Percentiles rank a stretch among this genome's conserved stretches.
These are phyloP conservation scores for Fusarium concolor DNA, from an alignment of 2,329 filamentous ascomycete genomes.

Conservation along the genomic window DNA sequence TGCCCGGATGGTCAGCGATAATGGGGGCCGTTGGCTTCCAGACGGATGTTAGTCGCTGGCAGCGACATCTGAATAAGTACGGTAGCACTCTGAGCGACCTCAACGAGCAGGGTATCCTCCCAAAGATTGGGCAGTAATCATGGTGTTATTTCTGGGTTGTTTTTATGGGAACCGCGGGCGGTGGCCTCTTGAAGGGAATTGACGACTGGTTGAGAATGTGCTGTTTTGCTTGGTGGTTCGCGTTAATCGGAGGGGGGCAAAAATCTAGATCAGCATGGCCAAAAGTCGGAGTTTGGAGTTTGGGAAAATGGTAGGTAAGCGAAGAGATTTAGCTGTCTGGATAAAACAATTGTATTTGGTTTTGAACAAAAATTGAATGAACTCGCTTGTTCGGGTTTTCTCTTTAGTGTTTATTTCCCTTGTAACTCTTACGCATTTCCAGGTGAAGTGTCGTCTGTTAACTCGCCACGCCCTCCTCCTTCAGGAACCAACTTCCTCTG, in stretches of 20 bases:
- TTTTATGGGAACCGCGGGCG: not conserved
- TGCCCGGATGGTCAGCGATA: conserved; percentile 35
- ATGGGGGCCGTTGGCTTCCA: conserved; percentile 36
- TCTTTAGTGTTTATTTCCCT: not conserved
- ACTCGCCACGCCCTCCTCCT: conserved; percentile 20
- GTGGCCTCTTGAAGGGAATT: not conserved
- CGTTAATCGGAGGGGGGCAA: not conserved
- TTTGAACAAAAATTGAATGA: not conserved
- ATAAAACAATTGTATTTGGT: conserved; percentile 3
- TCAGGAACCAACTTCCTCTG: conserved; percentile 29
- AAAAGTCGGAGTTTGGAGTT: conserved; percentile 3
- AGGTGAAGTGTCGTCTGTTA: not conserved
- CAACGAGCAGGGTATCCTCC: conserved; percentile 37
- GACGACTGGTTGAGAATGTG: not conserved
- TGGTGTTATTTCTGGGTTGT: not conserved
- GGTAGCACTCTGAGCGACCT: conserved; percentile 30
- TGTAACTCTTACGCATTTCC: not conserved
- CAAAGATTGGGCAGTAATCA: not conserved
- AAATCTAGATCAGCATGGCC: conserved; percentile 1
- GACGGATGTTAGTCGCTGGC: conserved; percentile 22
- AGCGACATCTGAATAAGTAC: conserved; percentile 32
- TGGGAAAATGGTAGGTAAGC: conserved; percentile 4
- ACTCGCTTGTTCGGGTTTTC: conserved; percentile 1
- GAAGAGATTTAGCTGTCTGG: conserved; percentile 14
- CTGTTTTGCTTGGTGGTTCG: not conserved